A percentile compares a stretch with the other conserved stretches of the same genome.
Evolutionary conservation across 257 asterid genomes (phyloP).

Genomic region (Striga asiatica): DNA sequence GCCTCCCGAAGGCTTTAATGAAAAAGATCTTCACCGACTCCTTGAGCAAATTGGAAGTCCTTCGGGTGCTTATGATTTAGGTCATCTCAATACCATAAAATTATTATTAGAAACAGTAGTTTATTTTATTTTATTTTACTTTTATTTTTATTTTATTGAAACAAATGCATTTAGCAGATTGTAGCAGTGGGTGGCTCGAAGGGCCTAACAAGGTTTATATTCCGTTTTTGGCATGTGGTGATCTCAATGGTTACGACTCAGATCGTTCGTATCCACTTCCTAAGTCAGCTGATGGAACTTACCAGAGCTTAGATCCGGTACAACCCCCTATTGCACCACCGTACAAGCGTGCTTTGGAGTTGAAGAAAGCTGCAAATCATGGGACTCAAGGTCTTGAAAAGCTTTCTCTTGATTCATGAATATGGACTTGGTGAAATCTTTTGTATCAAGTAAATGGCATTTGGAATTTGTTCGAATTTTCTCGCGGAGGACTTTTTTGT

Average conservation of each 20-base stretch:
- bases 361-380: slow-evolving; percentile 76
- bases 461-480: no score
- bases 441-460: no score
- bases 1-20: slow-evolving; percentile 88
- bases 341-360: slow-evolving; percentile 86
- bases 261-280: slow-evolving; percentile 83
- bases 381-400: slow-evolving; percentile 60
- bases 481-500: no score
- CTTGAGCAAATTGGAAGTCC: slow-evolving; percentile 95
- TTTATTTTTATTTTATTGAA: not conserved
- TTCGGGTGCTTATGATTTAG: slow-evolving; percentile 77
- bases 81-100: slow-evolving; percentile 23
- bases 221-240: slow-evolving; percentile 96
- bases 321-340: slow-evolving; percentile 99
- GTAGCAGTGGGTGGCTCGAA: slow-evolving; percentile 97
- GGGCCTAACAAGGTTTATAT: slow-evolving; percentile 89
- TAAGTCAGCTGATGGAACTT: slow-evolving; percentile 60
- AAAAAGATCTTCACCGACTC: slow-evolving; percentile 74
- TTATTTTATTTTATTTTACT: not conserved
- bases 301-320: slow-evolving; percentile 73
- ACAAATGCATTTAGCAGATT: slow-evolving; percentile 40
- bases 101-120: not conserved
- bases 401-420: slow-evolving; percentile 21
- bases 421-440: no score
- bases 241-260: slow-evolving; percentile 78